Evolutionary conservation across 306 rosid species (phyloP), one percentile per base, ranked within the genome.

Genomic region (Vigna nakashimae): DNA sequence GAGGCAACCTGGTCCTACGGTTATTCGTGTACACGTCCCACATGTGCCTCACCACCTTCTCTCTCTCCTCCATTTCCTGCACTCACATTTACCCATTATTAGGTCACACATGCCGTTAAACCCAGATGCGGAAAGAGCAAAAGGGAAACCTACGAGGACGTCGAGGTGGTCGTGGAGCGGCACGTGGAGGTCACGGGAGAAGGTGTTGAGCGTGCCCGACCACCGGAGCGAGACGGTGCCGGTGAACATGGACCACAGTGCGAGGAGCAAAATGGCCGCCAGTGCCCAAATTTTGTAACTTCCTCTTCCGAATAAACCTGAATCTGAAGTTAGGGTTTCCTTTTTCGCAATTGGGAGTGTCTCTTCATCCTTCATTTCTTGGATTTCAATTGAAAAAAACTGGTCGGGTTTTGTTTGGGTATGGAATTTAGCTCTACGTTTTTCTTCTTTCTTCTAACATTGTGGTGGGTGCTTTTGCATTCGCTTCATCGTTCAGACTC

Each of bases 61-160:
- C 97, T 65, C 97, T 86, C 85, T 90, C 97, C 86, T 91, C 92
- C 90, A 88, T 89, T 84, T 89, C 97, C 97, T 91, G 52, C 45
- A 16, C 8, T 62, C 15, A 12, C 50, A 45, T 11, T 11, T 45
- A 45, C 15, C 50, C 50, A 45, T 9, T 42, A 42, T 42, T 42
- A 9, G 2, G 10, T 11, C 16, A 43, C 14, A 3, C 15, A 45
- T 3, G 50, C 50, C 50, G 16, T 45, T 12, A 45, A 26, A 45
- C 50, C 50, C 15, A 45, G 50, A 45, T 11, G 1, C 46, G 15
- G 15, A 45, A 45, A 45, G 50, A 1, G 50, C 18, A 20, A 20
- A 69, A 28, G 1, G 7, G 59, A 20, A 64, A 85, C 93, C 86
- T 32, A 91, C 97, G 65, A 91, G 94, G 36, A 90, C 91, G 56